phyloP scores from a whole-genome alignment of 208 protist genomes.

The Acanthamoeba royreba region DNA sequence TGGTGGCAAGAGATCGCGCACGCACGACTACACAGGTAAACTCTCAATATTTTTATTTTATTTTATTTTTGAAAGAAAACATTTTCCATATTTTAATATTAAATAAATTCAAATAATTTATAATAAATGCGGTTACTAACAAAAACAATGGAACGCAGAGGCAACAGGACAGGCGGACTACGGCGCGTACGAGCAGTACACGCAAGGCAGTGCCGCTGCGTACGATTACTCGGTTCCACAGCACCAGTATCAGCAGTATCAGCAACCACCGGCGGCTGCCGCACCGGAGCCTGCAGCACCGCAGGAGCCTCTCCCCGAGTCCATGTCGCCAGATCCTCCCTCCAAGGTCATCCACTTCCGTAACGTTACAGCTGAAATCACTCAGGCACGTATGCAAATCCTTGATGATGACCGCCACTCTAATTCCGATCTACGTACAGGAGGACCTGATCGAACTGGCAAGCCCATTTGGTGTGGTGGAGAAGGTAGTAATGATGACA shows the following conservation, averaged over 20 bases:
- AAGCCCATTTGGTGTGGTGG: neutral
- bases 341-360: slow-evolving; percentile 36
- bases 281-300: neutral
- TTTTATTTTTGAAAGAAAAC: too few species aligned
- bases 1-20: too few species aligned
- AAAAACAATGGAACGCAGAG: too few species aligned
- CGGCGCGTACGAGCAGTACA: neutral
- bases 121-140: too few species aligned
- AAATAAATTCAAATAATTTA: too few species aligned
- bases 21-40: too few species aligned
- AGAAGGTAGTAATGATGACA: slow-evolving; percentile 22
- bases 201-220: neutral
- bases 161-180: neutral
- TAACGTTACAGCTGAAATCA: slow-evolving; percentile 23
- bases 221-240: neutral
- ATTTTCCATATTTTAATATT: too few species aligned
- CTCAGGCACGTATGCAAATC: neutral
- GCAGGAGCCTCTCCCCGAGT: neutral
- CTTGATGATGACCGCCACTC: too few species aligned
- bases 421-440: neutral
- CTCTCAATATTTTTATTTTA: too few species aligned
- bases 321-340: neutral
- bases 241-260: neutral
- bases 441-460: slow-evolving; percentile 5
- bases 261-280: neutral